Evolutionary conservation across 306 rosid genomes (phyloP), one percentile per base, ranked within the genome.

Genomic region (Fagus crenata): DNA sequence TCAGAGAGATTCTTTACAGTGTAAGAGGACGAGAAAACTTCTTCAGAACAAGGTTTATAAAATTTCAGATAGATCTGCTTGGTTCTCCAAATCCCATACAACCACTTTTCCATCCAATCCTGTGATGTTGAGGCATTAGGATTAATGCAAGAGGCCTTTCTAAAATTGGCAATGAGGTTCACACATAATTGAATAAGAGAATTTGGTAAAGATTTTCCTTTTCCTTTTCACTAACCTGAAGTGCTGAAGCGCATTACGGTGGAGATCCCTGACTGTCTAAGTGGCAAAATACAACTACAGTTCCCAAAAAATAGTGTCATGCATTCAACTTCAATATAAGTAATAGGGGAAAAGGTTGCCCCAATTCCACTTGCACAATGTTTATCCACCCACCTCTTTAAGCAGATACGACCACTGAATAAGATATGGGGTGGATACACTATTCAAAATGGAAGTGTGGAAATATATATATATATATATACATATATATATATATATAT

Each of bases 21-120:
- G 15, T 39, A 65, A 2, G 71, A n/a, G 49, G 71, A 3, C 7
- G 35, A 69, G 31, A 22, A 33, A 71, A 71, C 77, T 59, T 59
- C 67, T 3, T 49, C n/a, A 58, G 73, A 46, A 58, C 54, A 65
- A 79, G 46, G 68, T 55, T 81, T 49, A 87, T 59, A 83, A 76
- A 69, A 82, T 87, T 71, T 77, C 93, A 14, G 83, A 67, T 49
- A 95, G 83, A 81, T 95, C 97, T 73, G 64, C 86, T 80, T 89
- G 90, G 74, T 88, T 79, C 89, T 88, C 99, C 90, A 95, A 85
- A 82, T 95, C 92, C 99, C 99, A 92, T 14, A 91, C 39, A 56
- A 81, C 95, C 67, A 95, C 85, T 82, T 84, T 95, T 53, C 99
- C 99, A 77, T 95, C 97, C 89, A 95, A 78, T 42, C 99, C 99